Percentiles rank a stretch among this genome's conserved stretches.
Conservation (phyloP, 2,329 filamentous ascomycete genomes). For the Chaetothyriales sp. region DNA sequence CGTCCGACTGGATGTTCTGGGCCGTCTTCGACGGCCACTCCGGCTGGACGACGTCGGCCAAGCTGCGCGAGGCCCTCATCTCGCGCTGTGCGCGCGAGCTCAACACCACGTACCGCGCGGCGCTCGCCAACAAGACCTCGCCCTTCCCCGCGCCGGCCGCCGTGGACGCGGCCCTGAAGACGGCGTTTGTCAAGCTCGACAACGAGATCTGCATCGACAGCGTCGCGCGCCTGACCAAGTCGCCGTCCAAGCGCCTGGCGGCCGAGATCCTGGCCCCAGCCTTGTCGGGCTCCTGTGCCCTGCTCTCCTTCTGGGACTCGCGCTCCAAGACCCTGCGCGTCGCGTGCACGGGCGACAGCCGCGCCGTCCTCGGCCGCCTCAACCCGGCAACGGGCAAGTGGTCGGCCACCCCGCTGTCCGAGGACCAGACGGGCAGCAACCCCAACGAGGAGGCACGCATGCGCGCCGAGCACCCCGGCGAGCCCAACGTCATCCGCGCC, state of each 20-base stretch:
- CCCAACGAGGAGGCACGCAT: conserved; percentile 71
- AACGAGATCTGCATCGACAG: conserved; percentile 90
- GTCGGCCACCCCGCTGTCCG: conserved; percentile 76
- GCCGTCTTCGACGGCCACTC: conserved; percentile 96
- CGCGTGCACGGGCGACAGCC: conserved; percentile 90
- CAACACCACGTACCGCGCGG: conserved; percentile 77
- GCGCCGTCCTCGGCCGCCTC: conserved; percentile 77
- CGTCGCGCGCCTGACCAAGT: conserved; percentile 78
- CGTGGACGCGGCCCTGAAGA: conserved; percentile 84
- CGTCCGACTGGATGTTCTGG: conserved; percentile 96
- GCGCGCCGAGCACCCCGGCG: conserved; percentile 73
- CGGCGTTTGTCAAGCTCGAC: conserved; percentile 75
- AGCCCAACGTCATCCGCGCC: conserved; percentile 67
- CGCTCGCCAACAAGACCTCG: conserved; percentile 40
- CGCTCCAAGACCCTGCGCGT: conserved; percentile 76
- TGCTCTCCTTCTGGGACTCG: conserved; percentile 92
- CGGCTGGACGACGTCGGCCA: conserved; percentile 96
- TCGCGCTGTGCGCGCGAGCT: conserved; percentile 85
- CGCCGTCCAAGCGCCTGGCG: conserved; percentile 76
- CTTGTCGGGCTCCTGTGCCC: conserved; percentile 88
- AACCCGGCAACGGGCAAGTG: conserved; percentile 65
- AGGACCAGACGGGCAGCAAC: conserved; percentile 87
- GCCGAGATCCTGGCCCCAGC: conserved; percentile 87
- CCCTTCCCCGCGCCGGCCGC: conserved; percentile 61
- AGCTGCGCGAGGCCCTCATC: conserved; percentile 82